phyloP scores from a whole-genome alignment of 176 grass and related monocot species.

The Triticum turgidum region DNA sequence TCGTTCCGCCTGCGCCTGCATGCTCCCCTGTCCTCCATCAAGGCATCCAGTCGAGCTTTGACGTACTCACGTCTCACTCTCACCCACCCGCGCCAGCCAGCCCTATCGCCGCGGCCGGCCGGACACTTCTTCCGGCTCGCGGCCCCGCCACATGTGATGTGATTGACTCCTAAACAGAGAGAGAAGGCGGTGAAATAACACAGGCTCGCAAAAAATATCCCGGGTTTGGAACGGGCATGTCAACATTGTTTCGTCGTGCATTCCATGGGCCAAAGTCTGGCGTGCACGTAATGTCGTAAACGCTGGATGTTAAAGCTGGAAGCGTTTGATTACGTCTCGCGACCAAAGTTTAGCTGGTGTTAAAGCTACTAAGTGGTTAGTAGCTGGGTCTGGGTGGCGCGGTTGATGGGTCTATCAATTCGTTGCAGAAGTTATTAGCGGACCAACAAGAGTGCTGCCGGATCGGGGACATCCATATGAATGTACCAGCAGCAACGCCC shows the following conservation, averaged over 20 bases:
- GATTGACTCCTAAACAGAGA: not conserved
- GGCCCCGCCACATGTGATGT: not conserved
- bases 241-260: too few relatives aligned
- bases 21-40: not conserved
- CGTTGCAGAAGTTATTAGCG: conserved; percentile 17
- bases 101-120: not conserved
- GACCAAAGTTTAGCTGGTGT: not conserved
- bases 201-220: too few relatives aligned
- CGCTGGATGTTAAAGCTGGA: not conserved
- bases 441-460: conserved; percentile 20
- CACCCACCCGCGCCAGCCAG: not conserved
- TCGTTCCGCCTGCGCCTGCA: not conserved
- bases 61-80: too few relatives aligned
- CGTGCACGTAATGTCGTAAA: not conserved
- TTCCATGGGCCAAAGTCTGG: not conserved
- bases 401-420: conserved; percentile 10
- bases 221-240: too few relatives aligned
- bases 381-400: not conserved
- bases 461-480: conserved; percentile 53
- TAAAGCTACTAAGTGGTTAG: not conserved
- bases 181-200: not conserved
- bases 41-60: not conserved
- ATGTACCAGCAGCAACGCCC: conserved; percentile 32
- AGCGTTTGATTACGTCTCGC: too few relatives aligned
- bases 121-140: too few relatives aligned